Base-by-base conservation (phyloP, 192 early-diverging fungal genomes). In the Umbelopsis sp. region DNA sequence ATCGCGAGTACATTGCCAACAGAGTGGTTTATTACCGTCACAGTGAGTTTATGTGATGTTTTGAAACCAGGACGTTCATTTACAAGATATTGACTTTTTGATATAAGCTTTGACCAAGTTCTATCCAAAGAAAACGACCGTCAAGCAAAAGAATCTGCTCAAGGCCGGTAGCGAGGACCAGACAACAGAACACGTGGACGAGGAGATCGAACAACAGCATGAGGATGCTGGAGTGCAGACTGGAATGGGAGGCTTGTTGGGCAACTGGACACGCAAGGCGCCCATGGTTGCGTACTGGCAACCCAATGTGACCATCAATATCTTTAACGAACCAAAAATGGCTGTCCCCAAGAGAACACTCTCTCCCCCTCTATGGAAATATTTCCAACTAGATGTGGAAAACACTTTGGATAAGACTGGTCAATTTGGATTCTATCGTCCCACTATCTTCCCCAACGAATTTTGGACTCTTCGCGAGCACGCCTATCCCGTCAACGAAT, bases 391-490 rank as follows among this genome's bases (percentile, higher is more conserved):
- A 49, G 86, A 88, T 46, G 71, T 51, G 20, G 74, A 51, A 15
- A 74, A 77, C n/a, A 33, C 50, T 16, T 46, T 47, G 11, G 81
- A 82, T 71, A 48, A 53, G 5, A 51, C 78, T 9, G 78, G 80
- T 12, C 75, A 82, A 25, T 25, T 67, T 52, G 81, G 84, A 48
- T 86, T 74, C 73, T 93, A 88, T 73, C 80, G 82, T 27, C 95
- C 95, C 7, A 73, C 89, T 30, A 80, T 94, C 46, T 90, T 82
- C 64, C 81, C 83, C 18, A 94, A 97, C 67, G 91, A 94, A 64
- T 97, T 97, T 65, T 97, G 93, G 94, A 67, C 87, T 64, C 74
- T 95, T 23, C 70, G 71, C 16, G 89, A 92, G 12, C 84, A 93
- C 21, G 75, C 91, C 37, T 74, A 78, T 37, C 83, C 80, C 15